These are phyloP conservation scores for Choiromyces venosus DNA, from an alignment of 495 filamentous ascomycete species.

Conservation along the genomic window DNA sequence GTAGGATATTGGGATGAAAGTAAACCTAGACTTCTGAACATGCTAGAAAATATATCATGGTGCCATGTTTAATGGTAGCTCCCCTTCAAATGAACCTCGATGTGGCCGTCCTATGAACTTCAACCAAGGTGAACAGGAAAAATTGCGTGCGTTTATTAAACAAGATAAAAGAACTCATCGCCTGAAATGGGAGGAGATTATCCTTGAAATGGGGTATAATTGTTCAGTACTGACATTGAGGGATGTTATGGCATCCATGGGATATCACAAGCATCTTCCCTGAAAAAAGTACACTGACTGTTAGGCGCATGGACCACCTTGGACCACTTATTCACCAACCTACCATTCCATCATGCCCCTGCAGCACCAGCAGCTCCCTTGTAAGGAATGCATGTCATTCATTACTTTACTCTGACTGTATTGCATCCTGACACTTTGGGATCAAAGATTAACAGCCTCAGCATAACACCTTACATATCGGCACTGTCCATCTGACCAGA, in stretches of 20 bases:
- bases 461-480: too few relatives aligned
- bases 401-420: neutral
- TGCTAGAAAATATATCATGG: neutral
- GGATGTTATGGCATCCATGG: constrained; percentile 13
- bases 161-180: constrained; percentile 1
- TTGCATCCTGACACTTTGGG: too few relatives aligned
- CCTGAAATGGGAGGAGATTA: constrained; percentile 21
- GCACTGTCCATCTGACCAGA: too few relatives aligned
- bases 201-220: constrained; percentile 9
- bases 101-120: neutral
- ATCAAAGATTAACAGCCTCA: too few relatives aligned
- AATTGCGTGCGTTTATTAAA: neutral
- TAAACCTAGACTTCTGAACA: neutral
- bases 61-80: neutral
- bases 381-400: neutral
- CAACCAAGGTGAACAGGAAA: neutral
- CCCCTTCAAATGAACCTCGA: neutral
- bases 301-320: too few relatives aligned
- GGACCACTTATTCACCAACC: too few relatives aligned
- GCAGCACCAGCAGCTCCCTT: constrained; percentile 1
- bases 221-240: neutral
- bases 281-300: neutral
- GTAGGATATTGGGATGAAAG: neutral
- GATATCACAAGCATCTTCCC: constrained; percentile 12
- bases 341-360: too few relatives aligned